Base-by-base conservation (phyloP, 106 monocot species). In the Amphibolis antarctica region DNA sequence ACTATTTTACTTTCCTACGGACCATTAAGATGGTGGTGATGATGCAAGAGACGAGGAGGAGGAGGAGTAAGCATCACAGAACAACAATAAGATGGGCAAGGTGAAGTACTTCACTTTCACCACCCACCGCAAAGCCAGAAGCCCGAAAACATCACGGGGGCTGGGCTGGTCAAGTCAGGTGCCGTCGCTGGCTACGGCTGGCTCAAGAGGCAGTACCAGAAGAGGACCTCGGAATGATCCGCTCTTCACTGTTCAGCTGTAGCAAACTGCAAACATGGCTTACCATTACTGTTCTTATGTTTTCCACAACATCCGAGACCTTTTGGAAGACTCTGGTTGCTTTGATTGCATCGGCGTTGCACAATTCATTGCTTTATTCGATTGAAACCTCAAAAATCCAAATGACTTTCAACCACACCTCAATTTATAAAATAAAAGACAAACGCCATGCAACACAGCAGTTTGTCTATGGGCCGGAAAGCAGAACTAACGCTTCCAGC, bases 191-290 rank as follows among this genome's bases (percentile, higher is more conserved):
- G 87, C 26, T 59, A 81, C 66, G 75, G 72, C 24, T 88, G 87
- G 87, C 78, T 88, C 69, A 88, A 83, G 75, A 69, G 59, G 18
- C 74, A 83, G 69, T 80, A 76, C 75, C 80, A 83, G 67, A 88
- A 88, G 73, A 80, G 75, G 44, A 71, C 50, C 43, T 80, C 80
- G 25, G 77, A 84, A 66, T 84, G 70, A 84, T 50, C 11, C 23
- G 5, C 22, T 22, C 15, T 22, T 22, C 21, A 1, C 53, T 53
- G 21, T 20, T 20, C 11, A 11, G 19, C 53, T 53, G 15, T 53
- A 17, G 22, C 19, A 19, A 21, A n/a, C 28, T 27, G 57, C n/a
- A n/a, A n/a, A n/a, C n/a, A 15, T 57, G 20, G 20, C 43, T 44
- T 24, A 63, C 63, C 42, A 24, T 36, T 20, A 3, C 44, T 1